Evolutionary conservation across 768 basidiomycete species (phyloP).

Genomic region (Coprinopsis marcescibilis): DNA sequence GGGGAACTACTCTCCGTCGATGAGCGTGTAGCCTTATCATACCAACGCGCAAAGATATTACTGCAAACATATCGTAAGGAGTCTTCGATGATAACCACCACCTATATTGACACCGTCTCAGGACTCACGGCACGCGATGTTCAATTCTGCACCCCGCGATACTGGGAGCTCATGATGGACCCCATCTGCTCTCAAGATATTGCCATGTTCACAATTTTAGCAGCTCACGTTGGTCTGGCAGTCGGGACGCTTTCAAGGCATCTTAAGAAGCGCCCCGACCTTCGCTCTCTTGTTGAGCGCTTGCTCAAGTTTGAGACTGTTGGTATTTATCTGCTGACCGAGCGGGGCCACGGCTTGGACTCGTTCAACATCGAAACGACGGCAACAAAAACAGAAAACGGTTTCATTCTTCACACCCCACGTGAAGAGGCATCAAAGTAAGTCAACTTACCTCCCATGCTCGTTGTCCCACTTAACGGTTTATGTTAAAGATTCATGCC

Average conservation of each 20-base stretch:
- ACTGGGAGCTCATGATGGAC: conserved; percentile 51
- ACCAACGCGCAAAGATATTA: conserved; percentile 43
- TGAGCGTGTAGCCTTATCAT: conserved; percentile 44
- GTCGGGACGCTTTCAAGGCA: conserved; percentile 52
- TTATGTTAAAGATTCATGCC: conserved; percentile 47
- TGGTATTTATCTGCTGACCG: conserved; percentile 48
- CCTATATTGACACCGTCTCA: conserved; percentile 14
- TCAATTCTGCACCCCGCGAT: conserved; percentile 40
- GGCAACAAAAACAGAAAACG: conserved; percentile 42
- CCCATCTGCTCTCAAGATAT: conserved; percentile 46
- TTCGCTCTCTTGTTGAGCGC: conserved; percentile 41
- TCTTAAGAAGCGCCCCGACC: conserved; percentile 41
- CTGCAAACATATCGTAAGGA: conserved; percentile 43
- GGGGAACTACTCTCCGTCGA: conserved; percentile 40
- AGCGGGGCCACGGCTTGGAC: conserved; percentile 57
- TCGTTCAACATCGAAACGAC: conserved; percentile 59
- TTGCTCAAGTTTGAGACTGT: conserved; percentile 49
- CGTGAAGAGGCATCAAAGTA: conserved; percentile 56
- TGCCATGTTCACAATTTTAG: conserved; percentile 48
- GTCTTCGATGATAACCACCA: background rate
- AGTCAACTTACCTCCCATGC: conserved; percentile 14
- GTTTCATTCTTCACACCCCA: conserved; percentile 51
- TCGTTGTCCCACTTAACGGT: conserved; percentile 6
- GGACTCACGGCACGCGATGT: conserved; percentile 43
- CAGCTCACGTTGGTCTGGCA: conserved; percentile 45